A percentile compares a stretch with the other conserved stretches of the same genome.
phyloP scores from a whole-genome alignment of 352 stramenopile species.

The Globisporangium irregulare region DNA sequence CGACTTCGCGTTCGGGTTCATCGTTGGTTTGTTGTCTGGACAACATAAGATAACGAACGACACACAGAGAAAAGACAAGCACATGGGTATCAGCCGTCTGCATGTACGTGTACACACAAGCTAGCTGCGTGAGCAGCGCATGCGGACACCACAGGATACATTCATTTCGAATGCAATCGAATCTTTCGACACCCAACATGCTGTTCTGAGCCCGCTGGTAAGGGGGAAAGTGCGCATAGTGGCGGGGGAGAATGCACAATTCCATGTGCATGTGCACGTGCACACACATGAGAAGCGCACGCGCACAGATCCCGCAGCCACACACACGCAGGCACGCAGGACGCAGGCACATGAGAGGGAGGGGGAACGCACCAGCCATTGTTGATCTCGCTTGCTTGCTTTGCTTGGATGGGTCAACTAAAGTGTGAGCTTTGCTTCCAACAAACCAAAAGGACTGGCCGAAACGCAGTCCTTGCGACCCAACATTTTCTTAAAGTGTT shows the following conservation, averaged over 20 bases:
- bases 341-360: not conserved
- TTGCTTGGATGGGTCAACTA: not conserved
- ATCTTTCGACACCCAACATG: not conserved
- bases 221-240: not conserved
- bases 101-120: too few relatives aligned
- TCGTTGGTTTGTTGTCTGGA: conserved; percentile 51
- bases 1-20: conserved; percentile 61
- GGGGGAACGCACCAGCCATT: conserved; percentile 9
- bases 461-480: too few relatives aligned
- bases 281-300: not conserved
- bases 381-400: not conserved
- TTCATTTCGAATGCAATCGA: not conserved
- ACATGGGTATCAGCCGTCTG: too few relatives aligned
- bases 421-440: not conserved
- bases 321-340: too few relatives aligned
- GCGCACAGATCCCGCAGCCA: not conserved
- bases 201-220: too few relatives aligned
- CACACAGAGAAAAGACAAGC: too few relatives aligned
- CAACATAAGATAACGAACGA: not conserved
- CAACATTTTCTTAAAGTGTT: too few relatives aligned
- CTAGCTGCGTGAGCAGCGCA: not conserved
- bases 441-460: not conserved
- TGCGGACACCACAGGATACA: not conserved
- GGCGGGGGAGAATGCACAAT: not conserved
- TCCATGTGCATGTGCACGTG: not conserved